phyloP scores from a whole-genome alignment of 2,329 filamentous ascomycete species.

The Penicillium corylophilum region DNA sequence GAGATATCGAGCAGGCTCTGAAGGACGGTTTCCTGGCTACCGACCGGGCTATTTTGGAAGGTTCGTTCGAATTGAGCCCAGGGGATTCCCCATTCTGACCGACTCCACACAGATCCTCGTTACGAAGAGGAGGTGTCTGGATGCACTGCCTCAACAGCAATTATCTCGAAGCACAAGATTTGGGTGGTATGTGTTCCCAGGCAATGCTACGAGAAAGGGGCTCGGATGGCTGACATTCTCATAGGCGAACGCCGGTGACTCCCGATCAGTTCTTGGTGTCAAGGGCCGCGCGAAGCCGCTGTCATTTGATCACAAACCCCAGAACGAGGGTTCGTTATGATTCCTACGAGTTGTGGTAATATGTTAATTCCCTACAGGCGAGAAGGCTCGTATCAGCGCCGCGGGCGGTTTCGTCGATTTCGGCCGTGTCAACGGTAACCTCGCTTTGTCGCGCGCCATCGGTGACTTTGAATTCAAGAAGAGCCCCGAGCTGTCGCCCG shows the following conservation, averaged over 20 bases:
- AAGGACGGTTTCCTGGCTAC: slow-evolving; percentile 97
- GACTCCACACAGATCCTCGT: slow-evolving; percentile 69
- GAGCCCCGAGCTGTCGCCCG: slow-evolving; percentile 92
- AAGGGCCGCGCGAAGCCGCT: slow-evolving; percentile 96
- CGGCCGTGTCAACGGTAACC: slow-evolving; percentile 95
- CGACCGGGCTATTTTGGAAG: slow-evolving; percentile 91
- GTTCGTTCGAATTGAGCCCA: slow-evolving; percentile 52
- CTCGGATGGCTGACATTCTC: slow-evolving; percentile 22
- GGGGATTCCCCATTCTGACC: slow-evolving; percentile 9
- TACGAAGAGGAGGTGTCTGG: slow-evolving; percentile 98
- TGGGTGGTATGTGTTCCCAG: slow-evolving; percentile 71
- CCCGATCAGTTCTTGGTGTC: slow-evolving; percentile 88
- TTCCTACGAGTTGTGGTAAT: not conserved
- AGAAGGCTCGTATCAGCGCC: slow-evolving; percentile 93
- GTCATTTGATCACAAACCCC: slow-evolving; percentile 98
- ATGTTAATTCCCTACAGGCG: slow-evolving; percentile 58
- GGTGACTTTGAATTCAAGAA: slow-evolving; percentile 99
- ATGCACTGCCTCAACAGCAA: slow-evolving; percentile 88
- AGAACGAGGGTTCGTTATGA: slow-evolving; percentile 77
- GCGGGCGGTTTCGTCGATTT: slow-evolving; percentile 98
- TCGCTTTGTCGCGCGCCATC: slow-evolving; percentile 93
- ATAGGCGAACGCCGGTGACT: slow-evolving; percentile 95
- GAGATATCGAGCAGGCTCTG: slow-evolving; percentile 89
- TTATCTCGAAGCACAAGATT: slow-evolving; percentile 89
- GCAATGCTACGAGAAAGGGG: slow-evolving; percentile 5